These are phyloP conservation scores for Alternaria arbusti DNA, from an alignment of 2,329 filamentous ascomycete species.

Conservation along the genomic window DNA sequence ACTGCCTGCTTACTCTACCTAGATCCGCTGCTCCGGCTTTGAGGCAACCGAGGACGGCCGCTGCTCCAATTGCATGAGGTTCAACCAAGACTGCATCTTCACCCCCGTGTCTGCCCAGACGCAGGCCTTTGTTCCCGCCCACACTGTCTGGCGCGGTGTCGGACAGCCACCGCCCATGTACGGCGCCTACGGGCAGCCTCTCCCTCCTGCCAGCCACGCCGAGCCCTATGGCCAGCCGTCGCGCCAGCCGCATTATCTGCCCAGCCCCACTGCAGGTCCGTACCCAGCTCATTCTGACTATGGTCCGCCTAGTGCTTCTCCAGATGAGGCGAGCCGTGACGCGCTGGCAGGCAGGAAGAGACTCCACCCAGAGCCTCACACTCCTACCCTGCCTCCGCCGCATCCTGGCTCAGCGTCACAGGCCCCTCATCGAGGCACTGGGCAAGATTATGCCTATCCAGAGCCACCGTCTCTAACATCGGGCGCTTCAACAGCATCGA, in stretches of 20 bases:
- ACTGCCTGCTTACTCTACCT: constrained; percentile 24
- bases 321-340: constrained; percentile 49
- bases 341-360: constrained; percentile 54
- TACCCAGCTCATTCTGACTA: constrained; percentile 46
- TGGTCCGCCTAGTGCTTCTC: constrained; percentile 41
- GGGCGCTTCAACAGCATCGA: constrained; percentile 54
- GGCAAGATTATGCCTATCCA: constrained; percentile 50
- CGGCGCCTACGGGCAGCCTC: constrained; percentile 59
- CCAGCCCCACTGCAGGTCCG: constrained; percentile 54
- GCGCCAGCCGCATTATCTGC: constrained; percentile 53
- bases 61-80: constrained; percentile 74
- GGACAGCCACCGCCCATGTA: constrained; percentile 58
- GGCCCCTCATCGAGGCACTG: constrained; percentile 45
- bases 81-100: constrained; percentile 79
- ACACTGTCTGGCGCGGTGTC: constrained; percentile 64
- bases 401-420: constrained; percentile 54
- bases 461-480: constrained; percentile 54
- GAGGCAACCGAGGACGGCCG: constrained; percentile 74
- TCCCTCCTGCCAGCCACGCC: constrained; percentile 48
- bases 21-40: constrained; percentile 80
- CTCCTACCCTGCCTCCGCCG: constrained; percentile 57
- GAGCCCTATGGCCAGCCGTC: constrained; percentile 47
- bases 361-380: constrained; percentile 57
- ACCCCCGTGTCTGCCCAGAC: constrained; percentile 76
- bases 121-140: constrained; percentile 75